A percentile compares a stretch with the other conserved stretches of the same genome.
Evolutionary conservation across 768 basidiomycete genomes (phyloP).

Genomic region (Rhizopogon vesiculosus): DNA sequence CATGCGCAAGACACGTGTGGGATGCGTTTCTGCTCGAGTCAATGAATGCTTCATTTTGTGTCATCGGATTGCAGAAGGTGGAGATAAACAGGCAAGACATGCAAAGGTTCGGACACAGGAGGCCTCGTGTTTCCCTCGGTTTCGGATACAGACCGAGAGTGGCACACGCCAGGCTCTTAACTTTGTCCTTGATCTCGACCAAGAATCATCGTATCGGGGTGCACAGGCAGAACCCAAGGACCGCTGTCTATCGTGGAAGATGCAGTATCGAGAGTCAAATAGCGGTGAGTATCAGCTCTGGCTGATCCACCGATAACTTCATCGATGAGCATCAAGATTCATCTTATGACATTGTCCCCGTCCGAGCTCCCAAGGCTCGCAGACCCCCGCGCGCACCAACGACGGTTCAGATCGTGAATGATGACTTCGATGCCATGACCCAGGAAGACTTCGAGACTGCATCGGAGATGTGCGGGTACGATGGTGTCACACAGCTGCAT

Average conservation of each 20-base stretch:
- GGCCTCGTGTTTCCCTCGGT: slow-evolving; percentile 1
- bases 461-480: slow-evolving; percentile 19
- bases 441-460: slow-evolving; percentile 21
- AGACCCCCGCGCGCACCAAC: slow-evolving; percentile 24
- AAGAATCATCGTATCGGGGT: neutral
- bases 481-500: slow-evolving; percentile 20
- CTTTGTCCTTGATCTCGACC: neutral
- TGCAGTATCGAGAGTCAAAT: neutral
- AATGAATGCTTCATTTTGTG: neutral
- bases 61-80: neutral
- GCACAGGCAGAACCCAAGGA: neutral
- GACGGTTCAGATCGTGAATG: slow-evolving; percentile 25
- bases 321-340: slow-evolving; percentile 23
- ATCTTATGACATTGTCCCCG: slow-evolving; percentile 26
- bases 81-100: neutral
- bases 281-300: neutral
- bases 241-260: neutral
- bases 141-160: neutral
- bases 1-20: neutral
- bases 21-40: neutral
- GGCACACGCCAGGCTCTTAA: neutral
- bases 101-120: neutral
- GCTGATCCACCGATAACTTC: neutral
- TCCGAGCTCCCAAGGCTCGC: slow-evolving; percentile 10
- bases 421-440: slow-evolving; percentile 26